These are phyloP conservation scores for Datura wrightii DNA, from an alignment of 257 asterid species.

Conservation along the genomic window DNA sequence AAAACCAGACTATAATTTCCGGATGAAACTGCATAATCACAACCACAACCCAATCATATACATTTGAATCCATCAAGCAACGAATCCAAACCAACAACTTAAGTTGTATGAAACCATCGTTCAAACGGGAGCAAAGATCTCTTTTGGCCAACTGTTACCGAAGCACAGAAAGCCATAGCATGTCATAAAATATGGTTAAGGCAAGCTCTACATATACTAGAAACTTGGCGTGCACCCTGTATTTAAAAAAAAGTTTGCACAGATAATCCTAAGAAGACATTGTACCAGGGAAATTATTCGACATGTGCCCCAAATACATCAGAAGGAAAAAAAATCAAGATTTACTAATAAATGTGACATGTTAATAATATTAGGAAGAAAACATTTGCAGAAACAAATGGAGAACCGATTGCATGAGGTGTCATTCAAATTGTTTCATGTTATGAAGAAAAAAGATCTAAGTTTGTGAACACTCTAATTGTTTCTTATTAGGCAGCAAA, in stretches of 20 bases:
- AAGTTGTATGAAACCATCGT: slow-evolving; percentile 12
- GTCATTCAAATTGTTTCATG: slow-evolving; percentile 9
- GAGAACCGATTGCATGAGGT: neutral
- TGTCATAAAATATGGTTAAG: slow-evolving; percentile 21
- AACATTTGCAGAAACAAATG: neutral
- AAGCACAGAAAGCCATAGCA: neutral
- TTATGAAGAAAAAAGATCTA: neutral
- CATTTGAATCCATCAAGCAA: slow-evolving; percentile 18
- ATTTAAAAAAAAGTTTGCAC: neutral
- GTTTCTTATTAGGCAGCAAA: slow-evolving; percentile 15
- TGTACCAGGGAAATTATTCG: neutral
- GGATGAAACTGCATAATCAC: slow-evolving; percentile 21
- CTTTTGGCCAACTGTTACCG: neutral
- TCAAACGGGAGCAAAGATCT: neutral
- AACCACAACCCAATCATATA: neutral
- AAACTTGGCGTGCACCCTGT: neutral
- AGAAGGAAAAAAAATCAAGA: neutral
- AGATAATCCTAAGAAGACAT: slow-evolving; percentile 11
- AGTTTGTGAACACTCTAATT: neutral
- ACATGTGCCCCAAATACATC: slow-evolving; percentile 21
- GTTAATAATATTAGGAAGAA: neutral
- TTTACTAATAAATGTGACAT: slow-evolving; percentile 10
- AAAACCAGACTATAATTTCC: slow-evolving; percentile 34
- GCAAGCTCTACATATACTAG: slow-evolving; percentile 6
- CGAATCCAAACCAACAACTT: neutral